A percentile compares a stretch with the other conserved stretches of the same genome.
Conservation (phyloP, 805 yeast genomes). For the Sporopachydermia quercuum region DNA sequence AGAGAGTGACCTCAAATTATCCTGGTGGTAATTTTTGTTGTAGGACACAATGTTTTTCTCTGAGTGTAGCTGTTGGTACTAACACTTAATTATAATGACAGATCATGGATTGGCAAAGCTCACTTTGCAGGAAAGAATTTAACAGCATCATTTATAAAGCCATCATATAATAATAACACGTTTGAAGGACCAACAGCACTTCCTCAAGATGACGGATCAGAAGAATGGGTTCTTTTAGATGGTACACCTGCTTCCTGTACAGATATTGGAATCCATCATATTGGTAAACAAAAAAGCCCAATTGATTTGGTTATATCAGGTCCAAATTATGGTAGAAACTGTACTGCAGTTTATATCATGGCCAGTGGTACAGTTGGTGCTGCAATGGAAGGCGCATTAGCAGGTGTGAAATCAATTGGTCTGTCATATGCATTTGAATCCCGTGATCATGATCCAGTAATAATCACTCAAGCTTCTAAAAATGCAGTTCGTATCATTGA, state of each 20-base stretch:
- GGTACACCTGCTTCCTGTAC: conserved; percentile 96
- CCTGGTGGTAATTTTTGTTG: no score
- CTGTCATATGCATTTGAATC: conserved; percentile 69
- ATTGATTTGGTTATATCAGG: conserved; percentile 86
- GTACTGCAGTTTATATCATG: conserved; percentile 75
- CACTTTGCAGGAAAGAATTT: conserved; percentile 71
- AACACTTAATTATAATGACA: conserved; percentile 18
- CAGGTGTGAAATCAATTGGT: conserved; percentile 55
- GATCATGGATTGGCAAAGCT: conserved; percentile 97
- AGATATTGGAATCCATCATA: conserved; percentile 73
- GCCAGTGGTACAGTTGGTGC: conserved; percentile 96
- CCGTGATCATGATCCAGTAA: conserved; percentile 31
- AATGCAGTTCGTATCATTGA: conserved; percentile 50
- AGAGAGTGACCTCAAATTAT: no score
- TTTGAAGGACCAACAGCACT: conserved; percentile 19
- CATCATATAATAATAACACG: conserved; percentile 25
- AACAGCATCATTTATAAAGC: conserved; percentile 48
- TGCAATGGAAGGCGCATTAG: conserved; percentile 80
- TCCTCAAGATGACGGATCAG: conserved; percentile 13
- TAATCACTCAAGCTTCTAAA: conserved; percentile 49
- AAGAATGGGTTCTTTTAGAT: conserved; percentile 78
- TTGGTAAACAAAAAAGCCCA: conserved; percentile 35
- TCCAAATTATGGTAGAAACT: conserved; percentile 90
- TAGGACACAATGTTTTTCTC: no score
- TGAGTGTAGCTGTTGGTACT: no score